Conservation (phyloP, 2,329 filamentous ascomycete genomes). For the Aspergillus brunneoviolaceus region DNA sequence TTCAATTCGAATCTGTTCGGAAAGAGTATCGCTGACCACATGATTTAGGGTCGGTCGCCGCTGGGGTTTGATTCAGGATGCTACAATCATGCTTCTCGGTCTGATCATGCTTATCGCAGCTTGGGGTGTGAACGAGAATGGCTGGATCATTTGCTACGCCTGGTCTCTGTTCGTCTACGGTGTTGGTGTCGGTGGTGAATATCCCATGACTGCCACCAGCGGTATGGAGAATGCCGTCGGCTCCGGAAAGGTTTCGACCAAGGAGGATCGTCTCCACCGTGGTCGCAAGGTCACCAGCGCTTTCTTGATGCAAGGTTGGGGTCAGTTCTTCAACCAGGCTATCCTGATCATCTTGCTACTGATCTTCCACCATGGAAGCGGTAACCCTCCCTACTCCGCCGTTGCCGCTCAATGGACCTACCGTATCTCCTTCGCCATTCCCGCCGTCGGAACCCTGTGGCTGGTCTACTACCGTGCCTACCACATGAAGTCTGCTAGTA, state of each 20-base stretch:
- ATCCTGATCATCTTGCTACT: conserved; percentile 81
- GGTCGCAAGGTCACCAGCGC: conserved; percentile 93
- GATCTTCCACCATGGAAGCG: conserved; percentile 80
- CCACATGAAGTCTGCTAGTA: conserved; percentile 88
- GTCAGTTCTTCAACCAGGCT: conserved; percentile 91
- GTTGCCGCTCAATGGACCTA: conserved; percentile 85
- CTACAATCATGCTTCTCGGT: conserved; percentile 89
- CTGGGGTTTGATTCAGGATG: conserved; percentile 95
- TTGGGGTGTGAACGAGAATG: conserved; percentile 83
- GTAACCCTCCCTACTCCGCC: conserved; percentile 73
- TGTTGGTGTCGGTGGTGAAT: conserved; percentile 70
- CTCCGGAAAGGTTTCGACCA: conserved; percentile 83
- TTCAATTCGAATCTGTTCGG: neutral
- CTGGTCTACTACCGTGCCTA: conserved; percentile 93
- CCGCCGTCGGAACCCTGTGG: conserved; percentile 87
- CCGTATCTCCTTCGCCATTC: conserved; percentile 87
- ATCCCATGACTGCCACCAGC: conserved; percentile 93
- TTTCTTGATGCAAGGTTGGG: conserved; percentile 98
- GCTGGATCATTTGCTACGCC: conserved; percentile 96
- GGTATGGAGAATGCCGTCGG: conserved; percentile 89
- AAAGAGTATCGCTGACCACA: conserved; percentile 10
- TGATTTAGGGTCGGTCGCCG: conserved; percentile 74
- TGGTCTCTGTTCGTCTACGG: conserved; percentile 93
- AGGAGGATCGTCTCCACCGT: conserved; percentile 90
- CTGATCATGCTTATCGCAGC: conserved; percentile 86